Evolutionary conservation across 352 stramenopile genomes (phyloP), one percentile per base, ranked within the genome.

Genomic region (Bremia lactucae): DNA sequence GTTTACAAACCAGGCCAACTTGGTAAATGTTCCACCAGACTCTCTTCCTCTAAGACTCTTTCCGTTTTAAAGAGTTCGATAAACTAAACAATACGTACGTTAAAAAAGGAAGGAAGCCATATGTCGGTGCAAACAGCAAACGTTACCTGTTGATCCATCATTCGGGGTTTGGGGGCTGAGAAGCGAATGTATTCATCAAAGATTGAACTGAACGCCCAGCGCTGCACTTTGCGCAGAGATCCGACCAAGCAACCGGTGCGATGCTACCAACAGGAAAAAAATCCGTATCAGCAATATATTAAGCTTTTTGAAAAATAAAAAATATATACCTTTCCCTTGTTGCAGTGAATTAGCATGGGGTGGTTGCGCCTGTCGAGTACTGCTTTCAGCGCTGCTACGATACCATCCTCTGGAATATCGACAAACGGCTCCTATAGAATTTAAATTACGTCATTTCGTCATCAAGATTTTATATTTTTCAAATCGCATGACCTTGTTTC

Each of bases 151-250:
- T 94, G 78, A 62, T 91, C 78, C 73, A 87, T 87, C 68, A 94
- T 87, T 21, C 81, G 74, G 6, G 75, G 72, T 48, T 94, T 94
- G 7, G 81, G 81, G 4, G 68, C 62, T 4, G 81, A 90, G 48
- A 89, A 89, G 31, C 78, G 73, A 28, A 88, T 85, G 62, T 91
- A 91, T 51, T 91, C 78, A 53, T 88, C 72, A 35, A 88, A 85
- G 33, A 86, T 86, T 23, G 73, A 86, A 50, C 73, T 84, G 43
- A 86, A 84, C 13, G 71, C 75, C 78, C 78, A 91, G 43, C 72
- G 69, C 59, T 87, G 75, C 25, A 91, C 73, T 36, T 88, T 88
- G 19, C 78, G 70, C 46, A 91, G 36, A 24, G 72, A 86, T 19
- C 78, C 78, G 3, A 91, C 73, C 21, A 91, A 59, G 31, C 72